Evolutionary conservation across 2,329 filamentous ascomycete species (phyloP).

Genomic region (Alternaria angustiovoidea): DNA sequence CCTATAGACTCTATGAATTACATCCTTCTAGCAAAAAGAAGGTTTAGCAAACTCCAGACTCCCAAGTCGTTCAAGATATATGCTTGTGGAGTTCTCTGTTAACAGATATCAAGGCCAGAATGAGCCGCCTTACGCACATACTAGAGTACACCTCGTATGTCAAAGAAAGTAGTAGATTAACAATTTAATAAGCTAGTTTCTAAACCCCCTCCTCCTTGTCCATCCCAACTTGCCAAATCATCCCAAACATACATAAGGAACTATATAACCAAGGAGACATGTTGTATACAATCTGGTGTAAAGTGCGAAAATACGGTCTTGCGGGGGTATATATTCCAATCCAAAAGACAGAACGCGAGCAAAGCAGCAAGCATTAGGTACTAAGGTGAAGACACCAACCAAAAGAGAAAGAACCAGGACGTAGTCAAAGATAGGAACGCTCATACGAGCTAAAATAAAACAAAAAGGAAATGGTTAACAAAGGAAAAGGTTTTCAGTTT

Average conservation of each 20-base stretch:
- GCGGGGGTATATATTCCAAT: slow-evolving; percentile 9
- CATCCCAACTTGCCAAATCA: neutral
- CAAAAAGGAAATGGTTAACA: slow-evolving; percentile 5
- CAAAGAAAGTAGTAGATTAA: neutral
- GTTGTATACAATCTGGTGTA: slow-evolving; percentile 3
- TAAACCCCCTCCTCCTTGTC: neutral
- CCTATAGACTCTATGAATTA: too few relatives aligned
- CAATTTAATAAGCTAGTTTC: neutral
- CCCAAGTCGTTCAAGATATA: too few relatives aligned
- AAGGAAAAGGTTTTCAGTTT: slow-evolving; percentile 12
- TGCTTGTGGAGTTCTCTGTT: too few relatives aligned
- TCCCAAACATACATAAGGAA: slow-evolving; percentile 4
- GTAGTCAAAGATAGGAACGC: slow-evolving; percentile 7
- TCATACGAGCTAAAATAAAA: neutral
- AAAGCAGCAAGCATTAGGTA: slow-evolving; percentile 27
- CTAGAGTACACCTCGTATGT: neutral
- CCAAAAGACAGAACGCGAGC: neutral
- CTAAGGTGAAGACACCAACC: neutral
- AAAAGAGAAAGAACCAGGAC: neutral
- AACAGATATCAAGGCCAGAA: too few relatives aligned
- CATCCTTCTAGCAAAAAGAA: too few relatives aligned
- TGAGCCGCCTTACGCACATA: too few relatives aligned
- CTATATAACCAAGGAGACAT: neutral
- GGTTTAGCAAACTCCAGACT: too few relatives aligned
- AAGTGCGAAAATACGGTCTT: neutral